Conservation (phyloP, 2,329 filamentous ascomycete species). For the Amphichorda felina region DNA sequence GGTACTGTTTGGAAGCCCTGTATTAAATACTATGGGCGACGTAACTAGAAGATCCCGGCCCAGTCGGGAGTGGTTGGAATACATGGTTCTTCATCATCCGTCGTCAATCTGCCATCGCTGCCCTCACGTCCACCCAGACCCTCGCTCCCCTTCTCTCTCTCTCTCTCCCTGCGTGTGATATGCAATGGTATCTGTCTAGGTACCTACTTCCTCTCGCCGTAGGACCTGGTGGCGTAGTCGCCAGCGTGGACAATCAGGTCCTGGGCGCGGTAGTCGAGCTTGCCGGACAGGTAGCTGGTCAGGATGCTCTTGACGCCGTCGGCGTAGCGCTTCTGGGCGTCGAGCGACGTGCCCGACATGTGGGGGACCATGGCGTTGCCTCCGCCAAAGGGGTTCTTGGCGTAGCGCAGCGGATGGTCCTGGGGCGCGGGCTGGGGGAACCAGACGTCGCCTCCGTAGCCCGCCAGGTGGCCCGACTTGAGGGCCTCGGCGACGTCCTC, state of each 20-base stretch:
- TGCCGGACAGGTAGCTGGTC: slow-evolving; percentile 79
- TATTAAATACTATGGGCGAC: no score
- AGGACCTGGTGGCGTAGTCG: slow-evolving; percentile 91
- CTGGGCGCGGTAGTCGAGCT: slow-evolving; percentile 76
- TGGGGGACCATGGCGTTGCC: slow-evolving; percentile 98
- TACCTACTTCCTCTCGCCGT: slow-evolving; percentile 48
- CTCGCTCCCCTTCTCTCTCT: neutral
- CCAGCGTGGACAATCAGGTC: slow-evolving; percentile 85
- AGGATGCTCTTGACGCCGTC: slow-evolving; percentile 82
- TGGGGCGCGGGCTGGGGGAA: slow-evolving; percentile 93
- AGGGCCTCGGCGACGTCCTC: slow-evolving; percentile 94
- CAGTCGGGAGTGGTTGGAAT: no score
- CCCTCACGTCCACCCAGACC: no score
- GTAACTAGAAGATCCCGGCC: no score
- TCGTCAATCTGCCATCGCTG: no score
- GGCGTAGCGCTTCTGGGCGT: slow-evolving; percentile 89
- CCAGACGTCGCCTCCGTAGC: slow-evolving; percentile 87
- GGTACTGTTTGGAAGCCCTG: no score
- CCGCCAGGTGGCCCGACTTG: slow-evolving; percentile 80
- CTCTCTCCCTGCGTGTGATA: neutral
- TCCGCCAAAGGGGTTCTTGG: slow-evolving; percentile 89
- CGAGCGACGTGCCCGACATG: slow-evolving; percentile 98
- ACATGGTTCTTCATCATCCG: no score
- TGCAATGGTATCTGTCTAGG: no score
- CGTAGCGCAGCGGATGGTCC: slow-evolving; percentile 86